A percentile compares a stretch with the other conserved stretches of the same genome.
Evolutionary conservation across 805 yeast genomes (phyloP).

Genomic region (Kuraishia borneana): DNA sequence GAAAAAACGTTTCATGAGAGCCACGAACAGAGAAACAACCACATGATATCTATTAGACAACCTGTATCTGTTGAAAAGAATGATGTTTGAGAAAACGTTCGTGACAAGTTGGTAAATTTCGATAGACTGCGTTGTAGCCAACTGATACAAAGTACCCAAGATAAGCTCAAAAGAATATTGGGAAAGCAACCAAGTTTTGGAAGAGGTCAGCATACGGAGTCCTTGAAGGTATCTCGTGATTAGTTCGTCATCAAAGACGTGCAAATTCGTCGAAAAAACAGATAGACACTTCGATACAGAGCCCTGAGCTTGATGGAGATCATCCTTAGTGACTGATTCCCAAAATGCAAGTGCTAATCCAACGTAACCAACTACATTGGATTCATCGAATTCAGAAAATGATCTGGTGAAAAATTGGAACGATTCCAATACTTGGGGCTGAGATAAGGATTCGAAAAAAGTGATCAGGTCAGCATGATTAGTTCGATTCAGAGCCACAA

Average conservation of each 20-base stretch:
- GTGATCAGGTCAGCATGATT: no score
- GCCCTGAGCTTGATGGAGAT: not conserved
- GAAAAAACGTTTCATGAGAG: conserved; percentile 30
- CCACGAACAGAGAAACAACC: conserved; percentile 39
- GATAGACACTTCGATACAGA: not conserved
- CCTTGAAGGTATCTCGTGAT: conserved; percentile 3
- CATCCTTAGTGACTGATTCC: not conserved
- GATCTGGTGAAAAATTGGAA: no score
- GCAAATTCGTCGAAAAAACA: not conserved
- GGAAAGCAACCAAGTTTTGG: conserved; percentile 43
- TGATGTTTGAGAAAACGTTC: conserved; percentile 43
- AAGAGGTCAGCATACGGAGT: conserved; percentile 31
- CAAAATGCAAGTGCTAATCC: not conserved
- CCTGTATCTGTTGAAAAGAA: conserved; percentile 61
- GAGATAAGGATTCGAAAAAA: no score
- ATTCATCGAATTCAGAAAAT: not conserved
- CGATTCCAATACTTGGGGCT: no score
- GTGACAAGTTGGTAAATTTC: conserved; percentile 7
- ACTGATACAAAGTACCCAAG: conserved; percentile 1
- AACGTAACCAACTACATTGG: not conserved
- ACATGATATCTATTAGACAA: conserved; percentile 67
- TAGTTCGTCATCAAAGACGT: not conserved
- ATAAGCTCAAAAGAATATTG: conserved; percentile 58
- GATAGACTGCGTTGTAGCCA: not conserved
- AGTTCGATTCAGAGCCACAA: no score